Evolutionary conservation across 768 basidiomycete genomes (phyloP).

Genomic region (Mycena sanguinolenta): DNA sequence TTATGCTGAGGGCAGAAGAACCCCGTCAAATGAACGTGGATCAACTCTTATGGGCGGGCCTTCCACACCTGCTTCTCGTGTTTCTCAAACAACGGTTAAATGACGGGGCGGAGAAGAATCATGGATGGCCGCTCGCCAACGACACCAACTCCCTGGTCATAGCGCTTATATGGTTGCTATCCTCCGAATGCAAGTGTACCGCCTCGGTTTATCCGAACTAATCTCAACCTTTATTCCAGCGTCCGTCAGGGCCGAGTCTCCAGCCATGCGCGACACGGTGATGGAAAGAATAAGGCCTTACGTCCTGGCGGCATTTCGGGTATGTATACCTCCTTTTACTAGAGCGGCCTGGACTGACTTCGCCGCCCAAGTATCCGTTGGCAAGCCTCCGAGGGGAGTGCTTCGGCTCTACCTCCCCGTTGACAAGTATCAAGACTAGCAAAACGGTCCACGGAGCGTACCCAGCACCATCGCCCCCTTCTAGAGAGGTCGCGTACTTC

Average conservation of each 20-base stretch:
- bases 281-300: constrained; percentile 32
- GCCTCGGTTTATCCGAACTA: constrained; percentile 45
- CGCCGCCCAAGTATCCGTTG: constrained; percentile 29
- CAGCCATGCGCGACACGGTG: constrained; percentile 30
- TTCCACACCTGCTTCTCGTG: constrained; percentile 54
- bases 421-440: constrained; percentile 19
- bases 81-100: constrained; percentile 46
- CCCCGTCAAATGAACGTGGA: constrained; percentile 58
- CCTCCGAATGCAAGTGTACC: constrained; percentile 56
- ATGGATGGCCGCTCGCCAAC: constrained; percentile 65
- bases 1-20: constrained; percentile 71
- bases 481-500: constrained; percentile 57
- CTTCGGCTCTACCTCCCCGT: not conserved
- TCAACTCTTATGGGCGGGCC: constrained; percentile 59
- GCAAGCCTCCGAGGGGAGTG: constrained; percentile 17
- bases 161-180: constrained; percentile 62
- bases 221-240: constrained; percentile 12
- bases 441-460: constrained; percentile 31
- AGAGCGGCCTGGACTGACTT: not conserved
- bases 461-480: constrained; percentile 46
- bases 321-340: constrained; percentile 8
- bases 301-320: constrained; percentile 38
- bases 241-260: constrained; percentile 27
- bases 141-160: constrained; percentile 61
- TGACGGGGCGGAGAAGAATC: constrained; percentile 43